Evolutionary conservation across 1,139 yeast species (phyloP).

Genomic region (Sugiyamaella castrensis): DNA sequence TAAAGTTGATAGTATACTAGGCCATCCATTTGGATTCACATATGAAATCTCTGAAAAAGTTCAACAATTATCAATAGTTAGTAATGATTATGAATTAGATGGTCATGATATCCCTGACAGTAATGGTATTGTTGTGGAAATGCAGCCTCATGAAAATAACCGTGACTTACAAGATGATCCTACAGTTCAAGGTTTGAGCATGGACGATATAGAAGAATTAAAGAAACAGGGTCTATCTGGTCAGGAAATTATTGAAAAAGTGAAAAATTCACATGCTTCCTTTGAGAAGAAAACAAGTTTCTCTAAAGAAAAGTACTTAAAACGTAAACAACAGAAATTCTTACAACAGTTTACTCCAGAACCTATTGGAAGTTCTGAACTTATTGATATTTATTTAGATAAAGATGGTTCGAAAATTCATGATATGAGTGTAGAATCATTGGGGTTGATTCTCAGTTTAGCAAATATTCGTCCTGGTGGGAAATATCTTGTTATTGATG

Average conservation of each 20-base stretch:
- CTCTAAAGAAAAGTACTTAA: slow-evolving; percentile 88
- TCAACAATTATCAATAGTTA: slow-evolving; percentile 26
- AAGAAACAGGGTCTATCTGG: slow-evolving; percentile 61
- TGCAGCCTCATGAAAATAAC: slow-evolving; percentile 48
- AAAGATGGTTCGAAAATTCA: slow-evolving; percentile 70
- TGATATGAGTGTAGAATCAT: slow-evolving; percentile 78
- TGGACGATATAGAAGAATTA: slow-evolving; percentile 75
- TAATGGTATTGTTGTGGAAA: slow-evolving; percentile 10
- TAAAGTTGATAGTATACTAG: slow-evolving; percentile 67
- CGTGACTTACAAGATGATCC: slow-evolving; percentile 74
- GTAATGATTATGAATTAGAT: slow-evolving; percentile 28
- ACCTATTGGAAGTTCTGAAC: slow-evolving; percentile 69
- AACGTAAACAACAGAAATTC: slow-evolving; percentile 89
- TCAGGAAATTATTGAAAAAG: slow-evolving; percentile 75
- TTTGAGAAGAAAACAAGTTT: slow-evolving; percentile 85
- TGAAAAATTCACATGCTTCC: slow-evolving; percentile 78
- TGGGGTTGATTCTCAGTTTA: slow-evolving; percentile 70
- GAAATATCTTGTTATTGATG: slow-evolving; percentile 80
- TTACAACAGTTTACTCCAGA: slow-evolving; percentile 81
- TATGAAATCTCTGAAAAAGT: slow-evolving; percentile 66
- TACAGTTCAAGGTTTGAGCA: slow-evolving; percentile 67
- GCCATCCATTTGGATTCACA: slow-evolving; percentile 82
- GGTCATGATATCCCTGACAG: slow-evolving; percentile 25
- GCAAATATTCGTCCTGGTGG: slow-evolving; percentile 91
- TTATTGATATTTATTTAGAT: slow-evolving; percentile 70